A percentile compares a stretch with the other conserved stretches of the same genome.
Conservation (phyloP, 228 moss, liverwort and hornwort species). For the Sphagnum magellanicum region DNA sequence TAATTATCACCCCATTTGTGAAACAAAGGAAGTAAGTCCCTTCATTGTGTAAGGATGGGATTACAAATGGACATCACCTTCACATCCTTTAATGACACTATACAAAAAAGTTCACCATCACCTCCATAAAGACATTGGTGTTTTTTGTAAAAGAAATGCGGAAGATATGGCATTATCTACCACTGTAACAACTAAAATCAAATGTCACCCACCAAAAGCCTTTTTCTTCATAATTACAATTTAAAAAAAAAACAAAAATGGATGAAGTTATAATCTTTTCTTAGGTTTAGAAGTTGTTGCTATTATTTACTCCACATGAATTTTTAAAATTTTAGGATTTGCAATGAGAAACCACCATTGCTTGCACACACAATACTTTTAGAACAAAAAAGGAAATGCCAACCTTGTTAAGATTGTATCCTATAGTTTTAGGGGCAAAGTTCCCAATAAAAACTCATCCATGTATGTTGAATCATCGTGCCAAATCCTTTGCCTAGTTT, state of each 20-base stretch:
- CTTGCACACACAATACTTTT: constrained; percentile 23
- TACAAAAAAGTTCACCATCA: constrained; percentile 29
- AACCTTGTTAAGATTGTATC: constrained; percentile 17
- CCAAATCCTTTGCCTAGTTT: not conserved
- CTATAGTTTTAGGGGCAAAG: constrained; percentile 17
- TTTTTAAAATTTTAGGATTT: constrained; percentile 15
- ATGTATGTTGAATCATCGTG: not conserved
- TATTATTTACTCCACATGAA: constrained; percentile 12
- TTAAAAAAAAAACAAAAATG: constrained; percentile 22
- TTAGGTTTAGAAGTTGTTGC: not conserved
- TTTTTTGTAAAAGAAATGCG: constrained; percentile 8
- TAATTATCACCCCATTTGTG: constrained; percentile 30
- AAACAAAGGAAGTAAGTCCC: constrained; percentile 7
- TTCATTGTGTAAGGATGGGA: constrained; percentile 23
- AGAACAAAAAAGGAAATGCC: constrained; percentile 16
- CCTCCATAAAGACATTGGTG: constrained; percentile 21
- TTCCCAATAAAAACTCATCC: not conserved
- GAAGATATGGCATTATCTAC: constrained; percentile 31
- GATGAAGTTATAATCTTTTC: constrained; percentile 8
- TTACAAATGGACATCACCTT: constrained; percentile 33
- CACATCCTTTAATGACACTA: constrained; percentile 23
- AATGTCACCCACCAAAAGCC: constrained; percentile 33
- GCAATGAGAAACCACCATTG: constrained; percentile 13
- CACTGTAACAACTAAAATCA: constrained; percentile 15
- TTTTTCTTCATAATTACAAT: constrained; percentile 8